Evolutionary conservation across 2,329 filamentous ascomycete genomes (phyloP), one percentile per base, ranked within the genome.

Genomic region (Nemania serpens): DNA sequence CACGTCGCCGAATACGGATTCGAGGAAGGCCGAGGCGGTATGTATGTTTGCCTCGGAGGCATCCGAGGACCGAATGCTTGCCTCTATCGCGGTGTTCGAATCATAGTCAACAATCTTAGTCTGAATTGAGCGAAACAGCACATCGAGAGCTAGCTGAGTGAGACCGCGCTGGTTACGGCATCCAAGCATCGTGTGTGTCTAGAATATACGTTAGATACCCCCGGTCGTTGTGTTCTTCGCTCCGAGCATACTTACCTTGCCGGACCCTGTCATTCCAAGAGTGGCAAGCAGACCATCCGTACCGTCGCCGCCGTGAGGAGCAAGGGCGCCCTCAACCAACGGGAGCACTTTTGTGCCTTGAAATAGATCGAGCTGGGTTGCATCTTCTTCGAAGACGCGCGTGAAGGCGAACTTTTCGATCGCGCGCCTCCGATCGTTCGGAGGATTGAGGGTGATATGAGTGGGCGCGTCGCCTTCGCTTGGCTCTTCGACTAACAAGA

Each of bases 111-210:
- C 86, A 56, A 96, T 86, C 61, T 88, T 90, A 17, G 84, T 79
- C 59, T 86, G 87, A 52, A 97, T 86, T 46, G 91, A 94, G 64
- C 89, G 88, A 78, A 96, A 99, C 51, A 98, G 83, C 42, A 96
- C 85, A 71, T 98, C 94, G 56, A 99, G 88, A 0, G 92, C 86
- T 71, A 99, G 88, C 75, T 99, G 95, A 0, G 93, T 96, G 55
- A 99, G 79, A 64, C 95, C 95, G 66, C 94, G 89, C 75, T 97
- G 91, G 20, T 84, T 86, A 68, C 88, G 89, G 12, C 91, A 96
- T 57, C 95, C 95, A 15, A 99, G 84, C 62, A 98, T 97, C 0
- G 95, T 99, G 75, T 99, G 94, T 65, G 91, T 96, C 94, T 97
- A 72, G 18, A 20, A 48, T 20, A 22, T 12, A 29, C 60, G 58